Evolutionary conservation across 192 early-diverging fungal species (phyloP).

Genomic region (Backusella parvicylindrica): DNA sequence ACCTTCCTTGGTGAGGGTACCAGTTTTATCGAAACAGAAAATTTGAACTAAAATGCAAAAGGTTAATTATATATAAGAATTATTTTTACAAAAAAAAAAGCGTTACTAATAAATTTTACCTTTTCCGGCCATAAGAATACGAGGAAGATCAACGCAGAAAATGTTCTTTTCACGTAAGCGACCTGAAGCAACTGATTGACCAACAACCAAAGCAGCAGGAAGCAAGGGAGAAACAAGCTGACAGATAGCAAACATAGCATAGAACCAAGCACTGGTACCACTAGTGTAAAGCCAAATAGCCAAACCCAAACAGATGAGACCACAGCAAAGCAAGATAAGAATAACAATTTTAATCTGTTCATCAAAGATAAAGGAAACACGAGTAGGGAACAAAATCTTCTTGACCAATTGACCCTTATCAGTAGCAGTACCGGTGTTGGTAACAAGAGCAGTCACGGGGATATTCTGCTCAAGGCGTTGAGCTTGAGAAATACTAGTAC

Average conservation of each 20-base stretch:
- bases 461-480: conserved; percentile 21
- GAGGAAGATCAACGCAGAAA: conserved; percentile 63
- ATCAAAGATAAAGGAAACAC: conserved; percentile 64
- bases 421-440: conserved; percentile 56
- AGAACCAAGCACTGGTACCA: conserved; percentile 56
- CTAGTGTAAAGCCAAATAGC: conserved; percentile 45
- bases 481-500: conserved; percentile 56
- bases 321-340: conserved; percentile 53
- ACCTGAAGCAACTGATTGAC: conserved; percentile 61
- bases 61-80: too few species aligned
- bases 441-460: conserved; percentile 48
- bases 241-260: conserved; percentile 64
- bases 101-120: background rate
- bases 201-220: conserved; percentile 66
- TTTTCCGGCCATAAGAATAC: conserved; percentile 68
- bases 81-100: background rate
- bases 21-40: conserved; percentile 73
- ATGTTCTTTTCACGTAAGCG: conserved; percentile 55
- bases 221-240: conserved; percentile 66
- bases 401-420: conserved; percentile 62
- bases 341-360: conserved; percentile 73
- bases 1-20: conserved; percentile 69
- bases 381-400: conserved; percentile 66
- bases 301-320: conserved; percentile 42
- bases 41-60: conserved; percentile 42